Base-by-base conservation (phyloP, 208 protist genomes). In the Crithidia acanthocephali region DNA sequence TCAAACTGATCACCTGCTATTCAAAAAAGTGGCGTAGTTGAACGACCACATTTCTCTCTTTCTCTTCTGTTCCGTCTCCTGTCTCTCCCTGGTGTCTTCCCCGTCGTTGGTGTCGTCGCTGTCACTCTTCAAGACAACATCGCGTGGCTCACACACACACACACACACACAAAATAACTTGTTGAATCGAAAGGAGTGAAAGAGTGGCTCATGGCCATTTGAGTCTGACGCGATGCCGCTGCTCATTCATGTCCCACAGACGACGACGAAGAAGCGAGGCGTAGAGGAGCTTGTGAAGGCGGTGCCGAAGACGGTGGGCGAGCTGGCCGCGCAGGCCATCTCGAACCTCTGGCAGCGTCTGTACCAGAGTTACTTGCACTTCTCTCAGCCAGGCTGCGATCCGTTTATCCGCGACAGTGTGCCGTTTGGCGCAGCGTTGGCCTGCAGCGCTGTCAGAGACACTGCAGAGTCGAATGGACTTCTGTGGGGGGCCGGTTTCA, bases 401-500 rank as follows among this genome's bases (percentile, higher is more conserved):
- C 30, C 68, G 22, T 83, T 83, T 40, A 37, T 83, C 4, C 40
- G 22, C 0, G 72, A 72, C 28, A 28, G 18, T 16, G 44, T 30
- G 5, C 7, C 32, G 7, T 0, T 2, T 35, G 16, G 10, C 35
- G 50, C 44, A 30, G 0, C 51, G 0, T 9, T 55, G 32, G 2
- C 33, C 25, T 53, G 20, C 15, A 6, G 28, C 8, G 37, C 23
- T 6, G 37, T 51, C 5, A 35, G 13, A 11, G 15, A 32, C 15
- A 23, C 60, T 0, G 56, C 13, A 35, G 18, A 2, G 30, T 6
- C 9, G 10, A 4, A 27, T 37, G 56, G 55, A 4, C 2, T 74
- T 1, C 48, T 30, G 30, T 94, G 85, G 86, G 67, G 62, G 0
- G 32, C 68, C 2, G 69, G 68, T 7, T 83, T 78, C 33, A n/a